Base-by-base conservation (phyloP, 1,284 basidiomycete species). In the Chalciporus piperatoides region DNA sequence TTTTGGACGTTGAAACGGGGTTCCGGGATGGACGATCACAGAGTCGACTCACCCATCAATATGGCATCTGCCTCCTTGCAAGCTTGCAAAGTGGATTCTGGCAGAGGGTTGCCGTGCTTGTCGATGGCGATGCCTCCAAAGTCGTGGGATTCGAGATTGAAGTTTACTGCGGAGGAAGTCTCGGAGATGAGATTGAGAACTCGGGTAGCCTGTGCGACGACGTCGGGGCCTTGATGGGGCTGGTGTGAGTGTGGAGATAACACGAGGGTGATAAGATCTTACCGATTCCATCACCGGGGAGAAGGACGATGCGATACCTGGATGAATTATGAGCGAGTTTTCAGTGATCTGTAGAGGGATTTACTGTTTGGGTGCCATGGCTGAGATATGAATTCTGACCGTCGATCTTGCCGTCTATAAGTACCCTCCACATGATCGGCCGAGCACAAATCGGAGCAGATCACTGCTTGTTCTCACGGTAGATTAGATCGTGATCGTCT, bases 251-350 rank as follows among this genome's bases (percentile, higher is more conserved):
- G 27, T 1, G 9, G 30, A 14, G 4, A 4, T 30, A 19, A 45
- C 1, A 8, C 1, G 15, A 9, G 21, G 11, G 6, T 9, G 39
- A 25, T 15, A 12, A 36, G 30, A 25, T 67, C 76, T 47, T 64
- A 92, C 92, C 96, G 62, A 99, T 99, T 57, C 97, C 97, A 73
- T 99, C 97, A 52, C 97, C 97, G 40, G 90, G 86, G 35, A 99
- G 84, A 41, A 96, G 81, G 44, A 87, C 86, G 66, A 99, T 82
- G 59, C 87, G 88, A 73, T 87, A 95, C 48, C 89, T 91, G 40
- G 19, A 15, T n/a, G 28, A 24, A 6, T 40, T 44, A 39, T 62
- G 32, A 62, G 47, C 39, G 24, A 17, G 23, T 12, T 41, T n/a
- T 21, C 14, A 39, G 8, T 19, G 24, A 19, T 30, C 3, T 30